These are phyloP conservation scores for Immersiporthe knoxdaviesiana DNA, from an alignment of 2,329 filamentous ascomycete genomes.

Conservation along the genomic window DNA sequence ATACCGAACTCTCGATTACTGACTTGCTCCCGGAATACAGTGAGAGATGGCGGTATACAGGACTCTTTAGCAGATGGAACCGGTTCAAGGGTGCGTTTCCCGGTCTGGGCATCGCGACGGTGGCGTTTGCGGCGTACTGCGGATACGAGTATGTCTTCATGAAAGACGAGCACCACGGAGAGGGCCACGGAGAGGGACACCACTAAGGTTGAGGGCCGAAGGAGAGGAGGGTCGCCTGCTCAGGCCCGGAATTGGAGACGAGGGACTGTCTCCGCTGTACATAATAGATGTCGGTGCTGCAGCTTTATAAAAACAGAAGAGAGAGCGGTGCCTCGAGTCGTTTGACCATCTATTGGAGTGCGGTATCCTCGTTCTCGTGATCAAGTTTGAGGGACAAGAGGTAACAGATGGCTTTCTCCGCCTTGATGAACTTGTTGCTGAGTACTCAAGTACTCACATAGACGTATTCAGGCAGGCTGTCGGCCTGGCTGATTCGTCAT, in stretches of 20 bases:
- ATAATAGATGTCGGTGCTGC: slow-evolving; percentile 17
- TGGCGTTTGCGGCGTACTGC: slow-evolving; percentile 89
- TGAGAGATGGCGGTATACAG: slow-evolving; percentile 93
- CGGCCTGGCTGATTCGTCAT: not conserved
- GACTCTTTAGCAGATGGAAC: slow-evolving; percentile 85
- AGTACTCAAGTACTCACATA: not conserved
- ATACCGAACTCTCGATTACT: not conserved
- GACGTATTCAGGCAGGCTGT: not conserved
- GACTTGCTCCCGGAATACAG: slow-evolving; percentile 52
- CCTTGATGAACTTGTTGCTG: not conserved
- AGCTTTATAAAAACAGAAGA: not conserved
- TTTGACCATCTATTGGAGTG: not conserved
- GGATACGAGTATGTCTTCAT: slow-evolving; percentile 88
- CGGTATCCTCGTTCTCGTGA: not conserved
- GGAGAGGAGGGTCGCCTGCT: not conserved
- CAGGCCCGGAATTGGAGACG: not conserved
- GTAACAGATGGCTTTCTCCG: not conserved
- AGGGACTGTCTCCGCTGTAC: slow-evolving; percentile 20
- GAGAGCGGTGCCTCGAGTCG: not conserved
- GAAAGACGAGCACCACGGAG: slow-evolving; percentile 66
- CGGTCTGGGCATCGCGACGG: slow-evolving; percentile 87
- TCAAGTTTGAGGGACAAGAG: not conserved
- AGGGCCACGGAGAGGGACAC: slow-evolving; percentile 58
- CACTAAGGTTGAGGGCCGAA: slow-evolving; percentile 48
- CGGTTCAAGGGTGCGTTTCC: slow-evolving; percentile 87